Evolutionary conservation across 106 monocot species (phyloP), one percentile per base, ranked within the genome.

Genomic region (Allium sativum): DNA sequence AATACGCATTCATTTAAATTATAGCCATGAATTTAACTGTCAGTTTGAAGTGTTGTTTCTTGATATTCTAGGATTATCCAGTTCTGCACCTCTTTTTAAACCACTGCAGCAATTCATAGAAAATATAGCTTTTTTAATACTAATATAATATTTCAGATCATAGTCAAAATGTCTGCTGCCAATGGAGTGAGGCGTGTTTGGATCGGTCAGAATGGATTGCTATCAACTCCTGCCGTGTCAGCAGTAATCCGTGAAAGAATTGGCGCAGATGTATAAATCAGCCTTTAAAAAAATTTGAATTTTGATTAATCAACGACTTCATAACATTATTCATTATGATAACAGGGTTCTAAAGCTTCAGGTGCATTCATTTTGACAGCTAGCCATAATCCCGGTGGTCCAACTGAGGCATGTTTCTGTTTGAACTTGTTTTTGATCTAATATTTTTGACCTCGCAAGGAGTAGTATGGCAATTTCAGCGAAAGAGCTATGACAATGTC

Each of bases 321-420:
- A 31, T 31, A 31, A 31, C 31, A 31, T 31, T 31, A 31, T 31
- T 31, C 2, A 31, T 31, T 31, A 31, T 31, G 1, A 77, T 44
- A 42, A 69, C 59, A 93, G 93, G 93, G 91, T 76, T 78, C 96
- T 45, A 98, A 88, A 73, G 87, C 91, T 47, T 72, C 96, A 21
- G 96, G 96, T 21, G 78, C 84, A 53, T 98, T 98, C 61, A 98
- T 98, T 55, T 75, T 98, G 72, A 98, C 96, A 62, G 96, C 96
- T 57, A 98, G 96, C 69, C 96, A 98, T 74, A 98, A 98, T 71
- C 87, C 96, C 47, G 91, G 96, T 72, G 96, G 96, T 68, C 96
- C 96, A 45, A 72, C 79, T 67, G 96, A 98, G 96, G 89, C 86
- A 74, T 52, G 40, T 65, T 40, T 52, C 52, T 52, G 40, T 14